Base-by-base conservation (phyloP, 2,329 filamentous ascomycete genomes). In the Colletotrichum sp. region DNA sequence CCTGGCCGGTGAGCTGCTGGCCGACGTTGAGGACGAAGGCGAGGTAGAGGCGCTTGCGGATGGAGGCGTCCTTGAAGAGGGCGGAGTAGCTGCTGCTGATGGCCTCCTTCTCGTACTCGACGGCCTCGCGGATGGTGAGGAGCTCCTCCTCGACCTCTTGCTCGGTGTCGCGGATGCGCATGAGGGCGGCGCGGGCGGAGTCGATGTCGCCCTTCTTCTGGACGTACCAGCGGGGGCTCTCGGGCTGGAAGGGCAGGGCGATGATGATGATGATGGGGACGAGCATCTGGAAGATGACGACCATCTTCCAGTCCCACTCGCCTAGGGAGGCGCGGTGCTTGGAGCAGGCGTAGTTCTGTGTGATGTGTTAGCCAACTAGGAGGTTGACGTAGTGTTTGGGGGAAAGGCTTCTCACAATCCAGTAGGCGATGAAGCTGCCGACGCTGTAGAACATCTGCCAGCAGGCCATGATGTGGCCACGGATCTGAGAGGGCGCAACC, bases 301-400 rank as follows among this genome's bases (percentile, higher is more conserved):
- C 92, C 86, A 94, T 90, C 80, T 90, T 91, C 93, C 93, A 95
- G 83, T 94, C 92, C 93, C 93, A 94, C 79, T 95, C 87, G 52
- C 93, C 93, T 7, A 94, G 88, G 57, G 79, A 85, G 57, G 85
- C 79, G 59, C 86, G 85, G 83, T 93, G 85, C 80, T 91, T 87
- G 44, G 88, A 88, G 81, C 91, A 91, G 18, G 89, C 92, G 79
- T 90, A 94, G 82, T 69, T 59, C 12, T 44, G 8, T 13, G 18
- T 4, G 8, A 36, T 24, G 44, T 24, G 49, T 68, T 30, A 55
- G 34, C 30, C 12, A 55, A 10, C 26, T 8, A 3, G 1, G 44
- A 28, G 16, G 8, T 2, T 4, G 10, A 7, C 2, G 15, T 12
- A 21, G 6, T 13, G 6, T 63, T 16, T 13, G 9, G 30, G 18